These are phyloP conservation scores for Porcisia deanei DNA, from an alignment of 208 protist species.

Conservation along the genomic window DNA sequence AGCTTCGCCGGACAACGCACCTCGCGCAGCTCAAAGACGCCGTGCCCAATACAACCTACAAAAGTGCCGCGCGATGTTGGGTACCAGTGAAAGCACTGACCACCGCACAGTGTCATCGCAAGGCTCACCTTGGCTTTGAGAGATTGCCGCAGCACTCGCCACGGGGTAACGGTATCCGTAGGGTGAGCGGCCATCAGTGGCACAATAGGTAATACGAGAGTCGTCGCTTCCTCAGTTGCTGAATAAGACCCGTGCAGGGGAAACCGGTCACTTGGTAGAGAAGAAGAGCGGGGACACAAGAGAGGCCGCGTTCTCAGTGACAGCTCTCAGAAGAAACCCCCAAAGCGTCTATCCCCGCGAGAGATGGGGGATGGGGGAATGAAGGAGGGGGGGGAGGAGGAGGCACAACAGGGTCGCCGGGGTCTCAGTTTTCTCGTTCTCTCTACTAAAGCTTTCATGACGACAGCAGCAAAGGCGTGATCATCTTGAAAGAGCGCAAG, in stretches of 20 bases:
- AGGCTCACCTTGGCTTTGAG: constrained; percentile 38
- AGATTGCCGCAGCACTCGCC: constrained; percentile 40
- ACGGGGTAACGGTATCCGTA: not conserved
- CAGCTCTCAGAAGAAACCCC: too few relatives aligned
- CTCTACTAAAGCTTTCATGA: too few relatives aligned
- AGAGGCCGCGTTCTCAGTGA: too few relatives aligned
- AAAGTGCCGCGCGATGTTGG: constrained; percentile 45
- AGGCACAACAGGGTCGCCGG: too few relatives aligned
- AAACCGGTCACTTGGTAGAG: too few relatives aligned
- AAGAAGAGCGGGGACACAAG: too few relatives aligned
- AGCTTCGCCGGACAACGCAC: constrained; percentile 1
- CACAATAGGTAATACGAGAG: not conserved
- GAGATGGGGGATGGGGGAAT: too few relatives aligned
- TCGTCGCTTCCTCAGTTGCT: not conserved
- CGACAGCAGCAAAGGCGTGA: too few relatives aligned
- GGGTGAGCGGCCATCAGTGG: not conserved
- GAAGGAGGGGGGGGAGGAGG: too few relatives aligned
- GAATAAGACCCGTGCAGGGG: not conserved
- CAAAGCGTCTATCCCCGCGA: too few relatives aligned
- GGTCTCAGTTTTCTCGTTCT: too few relatives aligned
- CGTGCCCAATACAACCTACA: constrained; percentile 45
- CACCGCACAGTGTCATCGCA: constrained; percentile 59
- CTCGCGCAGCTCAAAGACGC: constrained; percentile 56
- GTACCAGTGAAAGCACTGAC: constrained; percentile 82
- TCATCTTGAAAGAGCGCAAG: too few relatives aligned